A percentile compares a stretch with the other conserved stretches of the same genome.
Conservation (phyloP, 2,329 filamentous ascomycete genomes). For the Dactylellina haptotyla region DNA sequence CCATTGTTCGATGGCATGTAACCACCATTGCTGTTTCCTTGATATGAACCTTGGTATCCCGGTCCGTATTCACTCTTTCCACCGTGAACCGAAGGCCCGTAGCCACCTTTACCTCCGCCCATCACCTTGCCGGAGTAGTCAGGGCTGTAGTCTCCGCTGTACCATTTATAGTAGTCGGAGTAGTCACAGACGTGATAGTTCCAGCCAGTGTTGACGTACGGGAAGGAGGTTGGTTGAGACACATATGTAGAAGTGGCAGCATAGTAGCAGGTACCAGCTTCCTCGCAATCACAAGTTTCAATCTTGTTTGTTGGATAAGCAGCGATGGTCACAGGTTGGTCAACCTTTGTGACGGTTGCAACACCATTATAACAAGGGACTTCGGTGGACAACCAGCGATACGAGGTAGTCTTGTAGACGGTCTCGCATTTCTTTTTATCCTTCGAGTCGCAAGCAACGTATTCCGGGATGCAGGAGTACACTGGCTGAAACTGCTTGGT, state of each 20-base stretch:
- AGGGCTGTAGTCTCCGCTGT: constrained; percentile 47
- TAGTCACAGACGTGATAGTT: constrained; percentile 45
- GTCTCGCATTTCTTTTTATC: constrained; percentile 44
- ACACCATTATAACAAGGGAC: constrained; percentile 44
- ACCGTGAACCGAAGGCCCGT: not conserved
- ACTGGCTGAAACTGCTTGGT: constrained; percentile 48
- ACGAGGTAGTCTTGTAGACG: constrained; percentile 40
- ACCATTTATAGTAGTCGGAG: constrained; percentile 48
- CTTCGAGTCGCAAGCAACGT: constrained; percentile 42
- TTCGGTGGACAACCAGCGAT: constrained; percentile 46
- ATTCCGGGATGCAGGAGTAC: constrained; percentile 44
- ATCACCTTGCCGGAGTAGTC: constrained; percentile 24
- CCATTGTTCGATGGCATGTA: not conserved
- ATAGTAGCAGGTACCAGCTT: constrained; percentile 45
- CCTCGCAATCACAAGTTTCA: constrained; percentile 41
- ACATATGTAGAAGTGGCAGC: constrained; percentile 40
- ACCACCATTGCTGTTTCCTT: not conserved
- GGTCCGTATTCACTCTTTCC: not conserved
- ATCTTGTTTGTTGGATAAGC: constrained; percentile 45
- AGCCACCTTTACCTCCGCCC: constrained; percentile 1
- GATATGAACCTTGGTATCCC: not conserved
- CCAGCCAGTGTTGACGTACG: constrained; percentile 48
- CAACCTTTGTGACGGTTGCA: constrained; percentile 22
- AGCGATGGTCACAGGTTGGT: constrained; percentile 43
- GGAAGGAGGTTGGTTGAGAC: constrained; percentile 38